Base-by-base conservation (phyloP, 768 basidiomycete genomes). In the Mycena chlorophos region DNA sequence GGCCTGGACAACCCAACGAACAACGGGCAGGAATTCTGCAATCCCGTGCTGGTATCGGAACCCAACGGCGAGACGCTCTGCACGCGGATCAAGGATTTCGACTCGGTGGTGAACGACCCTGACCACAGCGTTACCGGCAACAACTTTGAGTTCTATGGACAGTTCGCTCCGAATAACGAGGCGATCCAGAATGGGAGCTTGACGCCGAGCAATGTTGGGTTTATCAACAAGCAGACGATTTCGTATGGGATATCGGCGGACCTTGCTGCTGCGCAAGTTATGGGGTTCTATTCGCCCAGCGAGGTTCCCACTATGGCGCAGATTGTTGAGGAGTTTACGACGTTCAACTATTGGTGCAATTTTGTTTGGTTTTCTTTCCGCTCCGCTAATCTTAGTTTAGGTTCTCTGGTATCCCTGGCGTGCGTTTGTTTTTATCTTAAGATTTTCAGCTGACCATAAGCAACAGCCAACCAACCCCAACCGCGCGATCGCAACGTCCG, bases 401-500 rank as follows among this genome's bases (percentile, higher is more conserved):
- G 69, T 72, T 72, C 57, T 60, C 67, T 20, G 63, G 61, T 28
- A 52, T 71, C 45, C 68, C 68, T 25, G 70, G 70, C 12, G 63
- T 63, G 26, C 54, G 25, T 17, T 1, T 26, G 13, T 17, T 34
- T 19, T 29, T 20, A 23, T 26, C 49, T 5, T 1, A 5, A 14
- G 29, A n/a, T 25, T 40, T 31, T 39, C 38, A 54, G n/a, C 16
- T 51, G n/a, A 2, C 19, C 16, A 31, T 53, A 13, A 34, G n/a
- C n/a, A n/a, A n/a, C n/a, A 63, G 63, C 68, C 69, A 22, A 72
- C 70, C 14, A 63, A 69, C 51, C 69, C 70, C 3, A 71, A 70
- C 58, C 71, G 70, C 30, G 58, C 63, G 8, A 69, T 64, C 47
- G 48, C 65, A 17, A 60, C 64, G 25, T 61, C 68, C 14, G 69